These are phyloP conservation scores for Iodosphaeria phyllophila DNA, from an alignment of 2,329 filamentous ascomycete genomes.

Conservation along the genomic window DNA sequence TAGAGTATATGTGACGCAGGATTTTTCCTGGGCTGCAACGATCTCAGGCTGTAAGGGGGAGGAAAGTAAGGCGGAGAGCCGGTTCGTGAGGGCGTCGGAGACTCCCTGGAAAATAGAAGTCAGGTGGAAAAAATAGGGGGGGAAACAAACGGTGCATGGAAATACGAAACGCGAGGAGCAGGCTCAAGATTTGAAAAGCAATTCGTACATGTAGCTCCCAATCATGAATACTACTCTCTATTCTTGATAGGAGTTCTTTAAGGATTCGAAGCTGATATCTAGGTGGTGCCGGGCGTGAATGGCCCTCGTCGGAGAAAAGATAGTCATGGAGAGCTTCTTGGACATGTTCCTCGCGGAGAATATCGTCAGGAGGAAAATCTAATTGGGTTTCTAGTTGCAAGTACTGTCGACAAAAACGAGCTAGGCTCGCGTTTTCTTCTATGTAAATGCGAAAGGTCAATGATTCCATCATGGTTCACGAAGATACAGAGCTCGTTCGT, in stretches of 20 bases:
- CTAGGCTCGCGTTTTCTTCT: constrained; percentile 5
- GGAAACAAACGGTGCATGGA: constrained; percentile 4
- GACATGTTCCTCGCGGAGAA: constrained; percentile 38
- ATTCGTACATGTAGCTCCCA: constrained; percentile 71
- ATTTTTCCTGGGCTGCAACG: constrained; percentile 49
- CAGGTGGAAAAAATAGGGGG: constrained; percentile 4
- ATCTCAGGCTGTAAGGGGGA: constrained; percentile 44
- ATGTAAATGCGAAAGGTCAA: no score
- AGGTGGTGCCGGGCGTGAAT: constrained; percentile 40
- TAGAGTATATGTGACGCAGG: constrained; percentile 53
- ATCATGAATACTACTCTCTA: constrained; percentile 60
- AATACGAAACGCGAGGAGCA: constrained; percentile 2
- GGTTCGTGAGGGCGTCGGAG: constrained; percentile 59
- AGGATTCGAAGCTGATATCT: constrained; percentile 55
- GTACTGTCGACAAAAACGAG: constrained; percentile 54
- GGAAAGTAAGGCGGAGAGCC: constrained; percentile 45
- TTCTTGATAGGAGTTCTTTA: constrained; percentile 49
- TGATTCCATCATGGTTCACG: no score
- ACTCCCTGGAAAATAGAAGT: constrained; percentile 43
- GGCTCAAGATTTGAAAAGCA: constrained; percentile 1
- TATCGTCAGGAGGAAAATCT: constrained; percentile 38
- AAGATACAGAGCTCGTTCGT: not conserved
- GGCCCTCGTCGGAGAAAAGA: constrained; percentile 42
- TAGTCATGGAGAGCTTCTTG: constrained; percentile 48
- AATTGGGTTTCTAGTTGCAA: constrained; percentile 53